Conservation (phyloP, 345 rosid species). For the Lumnitzera littorea region DNA sequence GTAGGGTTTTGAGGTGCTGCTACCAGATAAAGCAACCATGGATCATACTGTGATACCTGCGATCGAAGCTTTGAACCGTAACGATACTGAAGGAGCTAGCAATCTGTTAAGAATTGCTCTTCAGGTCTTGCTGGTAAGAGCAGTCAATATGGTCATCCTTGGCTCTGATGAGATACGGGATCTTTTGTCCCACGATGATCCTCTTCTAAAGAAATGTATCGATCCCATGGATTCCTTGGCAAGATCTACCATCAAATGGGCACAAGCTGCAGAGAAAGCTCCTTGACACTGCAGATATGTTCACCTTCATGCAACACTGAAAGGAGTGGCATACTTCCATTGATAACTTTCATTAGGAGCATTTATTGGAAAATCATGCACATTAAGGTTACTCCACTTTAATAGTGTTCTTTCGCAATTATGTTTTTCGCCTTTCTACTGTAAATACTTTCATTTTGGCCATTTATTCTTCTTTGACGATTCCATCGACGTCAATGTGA, state of each 20-base stretch:
- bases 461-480: too few relatives aligned
- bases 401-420: too few relatives aligned
- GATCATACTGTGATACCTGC: constrained; percentile 40
- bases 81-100: constrained; percentile 39
- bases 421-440: too few relatives aligned
- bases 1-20: constrained; percentile 44
- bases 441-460: too few relatives aligned
- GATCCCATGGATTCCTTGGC: constrained; percentile 40
- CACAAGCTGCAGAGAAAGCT: constrained; percentile 19
- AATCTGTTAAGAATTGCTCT: constrained; percentile 46
- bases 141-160: constrained; percentile 33
- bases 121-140: constrained; percentile 45
- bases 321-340: too few relatives aligned
- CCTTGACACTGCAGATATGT: not conserved
- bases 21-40: constrained; percentile 47
- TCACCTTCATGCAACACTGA: too few relatives aligned
- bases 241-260: constrained; percentile 36
- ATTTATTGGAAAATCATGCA: too few relatives aligned
- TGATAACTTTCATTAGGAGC: too few relatives aligned
- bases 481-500: too few relatives aligned
- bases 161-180: constrained; percentile 32
- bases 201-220: constrained; percentile 43
- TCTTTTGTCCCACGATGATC: constrained; percentile 36
- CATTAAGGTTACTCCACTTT: too few relatives aligned
- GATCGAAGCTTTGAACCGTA: constrained; percentile 30